A percentile compares a stretch with the other conserved stretches of the same genome.
Conservation (phyloP, 768 basidiomycete genomes). For the Kwoniella shandongensis region DNA sequence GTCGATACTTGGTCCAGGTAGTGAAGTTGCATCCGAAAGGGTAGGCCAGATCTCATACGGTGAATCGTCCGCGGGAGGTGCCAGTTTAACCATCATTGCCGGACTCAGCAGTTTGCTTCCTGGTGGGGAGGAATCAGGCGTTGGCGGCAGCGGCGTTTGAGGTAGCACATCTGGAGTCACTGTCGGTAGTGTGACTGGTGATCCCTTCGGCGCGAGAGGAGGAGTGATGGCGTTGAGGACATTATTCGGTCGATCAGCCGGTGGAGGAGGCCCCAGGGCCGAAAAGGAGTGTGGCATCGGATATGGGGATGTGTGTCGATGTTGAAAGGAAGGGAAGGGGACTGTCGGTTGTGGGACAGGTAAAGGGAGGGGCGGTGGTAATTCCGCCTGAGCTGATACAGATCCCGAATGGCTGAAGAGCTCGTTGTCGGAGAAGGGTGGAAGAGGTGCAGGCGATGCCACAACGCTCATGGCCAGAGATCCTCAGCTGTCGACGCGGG, state of each 20-base stretch:
- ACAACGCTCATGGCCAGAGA: constrained; percentile 26
- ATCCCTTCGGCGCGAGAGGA: constrained; percentile 33
- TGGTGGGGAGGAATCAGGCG: constrained; percentile 39
- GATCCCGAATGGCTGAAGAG: constrained; percentile 26
- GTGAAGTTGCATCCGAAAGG: neutral
- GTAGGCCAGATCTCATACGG: constrained; percentile 7
- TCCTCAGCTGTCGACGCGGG: too few relatives aligned
- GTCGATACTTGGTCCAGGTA: neutral
- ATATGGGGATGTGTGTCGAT: constrained; percentile 43
- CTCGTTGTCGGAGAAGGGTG: constrained; percentile 30
- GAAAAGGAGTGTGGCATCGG: constrained; percentile 42
- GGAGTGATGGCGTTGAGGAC: constrained; percentile 11
- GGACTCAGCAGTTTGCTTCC: constrained; percentile 31
- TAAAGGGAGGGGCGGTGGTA: constrained; percentile 25
- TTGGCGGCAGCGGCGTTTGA: constrained; percentile 28
- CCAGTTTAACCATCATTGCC: constrained; percentile 40
- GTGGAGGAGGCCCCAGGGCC: constrained; percentile 36
- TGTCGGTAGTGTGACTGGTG: constrained; percentile 21
- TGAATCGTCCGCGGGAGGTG: constrained; percentile 35
- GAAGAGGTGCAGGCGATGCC: constrained; percentile 20
- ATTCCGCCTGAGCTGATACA: constrained; percentile 31
- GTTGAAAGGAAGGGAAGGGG: constrained; percentile 39
- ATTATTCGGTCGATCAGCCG: constrained; percentile 3
- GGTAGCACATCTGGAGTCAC: constrained; percentile 16
- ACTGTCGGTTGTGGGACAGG: constrained; percentile 9